Conservation (phyloP, 176 grass and related monocot genomes). For the Oryza rufipogon region DNA sequence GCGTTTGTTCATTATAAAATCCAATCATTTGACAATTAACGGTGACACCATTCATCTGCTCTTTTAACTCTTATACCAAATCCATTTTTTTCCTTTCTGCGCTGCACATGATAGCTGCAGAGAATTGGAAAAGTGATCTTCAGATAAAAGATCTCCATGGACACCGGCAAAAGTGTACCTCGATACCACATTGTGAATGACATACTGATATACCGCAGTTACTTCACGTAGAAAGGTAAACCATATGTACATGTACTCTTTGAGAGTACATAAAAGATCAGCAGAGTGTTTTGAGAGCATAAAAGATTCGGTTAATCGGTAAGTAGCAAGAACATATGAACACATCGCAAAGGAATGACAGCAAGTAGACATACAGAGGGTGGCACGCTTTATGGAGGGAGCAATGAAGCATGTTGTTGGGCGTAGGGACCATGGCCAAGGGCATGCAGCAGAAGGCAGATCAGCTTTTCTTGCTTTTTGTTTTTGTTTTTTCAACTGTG, state of each 20-base stretch:
- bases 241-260: background rate
- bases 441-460: slow-evolving; percentile 4
- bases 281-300: background rate
- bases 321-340: slow-evolving; percentile 6
- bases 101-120: slow-evolving; percentile 3
- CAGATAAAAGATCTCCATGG: background rate
- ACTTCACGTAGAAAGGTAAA: background rate
- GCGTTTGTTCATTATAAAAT: slow-evolving; percentile 32
- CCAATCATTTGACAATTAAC: slow-evolving; percentile 7
- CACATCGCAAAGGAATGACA: slow-evolving; percentile 11
- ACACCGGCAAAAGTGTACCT: slow-evolving; percentile 10
- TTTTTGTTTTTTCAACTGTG: background rate
- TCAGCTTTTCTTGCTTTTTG: background rate
- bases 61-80: background rate
- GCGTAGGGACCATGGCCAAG: slow-evolving; percentile 16
- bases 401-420: slow-evolving; percentile 2
- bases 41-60: background rate
- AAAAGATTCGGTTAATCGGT: background rate
- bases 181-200: background rate
- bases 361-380: slow-evolving; percentile 28
- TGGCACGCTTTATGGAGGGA: slow-evolving; percentile 15
- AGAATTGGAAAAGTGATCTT: background rate
- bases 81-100: background rate
- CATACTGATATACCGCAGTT: background rate
- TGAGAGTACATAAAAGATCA: background rate